Base-by-base conservation (phyloP, 2,329 filamentous ascomycete species). In the Aspergillus eucalypticola region DNA sequence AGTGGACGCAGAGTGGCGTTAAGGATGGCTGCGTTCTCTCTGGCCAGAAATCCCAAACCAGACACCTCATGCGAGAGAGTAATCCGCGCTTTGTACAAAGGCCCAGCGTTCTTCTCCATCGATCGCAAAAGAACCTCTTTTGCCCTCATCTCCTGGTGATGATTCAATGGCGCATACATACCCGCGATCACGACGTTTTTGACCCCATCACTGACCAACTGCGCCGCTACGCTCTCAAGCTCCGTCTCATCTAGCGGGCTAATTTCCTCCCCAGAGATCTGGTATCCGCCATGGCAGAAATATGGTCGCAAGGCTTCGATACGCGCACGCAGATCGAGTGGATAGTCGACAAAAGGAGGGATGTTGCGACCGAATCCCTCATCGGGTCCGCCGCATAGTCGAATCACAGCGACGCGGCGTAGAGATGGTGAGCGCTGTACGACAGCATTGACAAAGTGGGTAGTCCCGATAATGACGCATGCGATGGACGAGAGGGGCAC, bases 361-460 rank as follows among this genome's bases (percentile, higher is more conserved):
- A 61, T 56, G 0, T 44, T 52, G 17, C 59, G 55, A 0, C 59
- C 59, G n/a, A 61, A 61, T 3, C 59, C 59, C 3, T 61, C 54
- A 0, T 58, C 27, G 1, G 46, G 52, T 3, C 59, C 59, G 0
- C 59, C 59, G 13, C 59, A 61, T 1, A 61, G 51, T 15, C 59
- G 13, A 1, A 61, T 41, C 0, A 59, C 51, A 0, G 56, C 44
- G 1, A 61, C 59, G 3, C 21, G 55, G 8, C 42, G 51, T 2
- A 61, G 25, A 1, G 56, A 38, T 2, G 59, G 21, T 2, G 59
- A 55, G 2, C 59, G 55, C 23, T 61, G 59, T 1, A 83, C 73
- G 13, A 84, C 78, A 6, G 81, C 81, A 57, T 84, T 83, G 51
- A 83, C 76, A 60, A 83, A 83, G 67, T 82, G 79, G 0, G 83